These are phyloP conservation scores for Coemansia sp. DNA, from an alignment of 192 early-diverging fungal genomes.

Conservation along the genomic window DNA sequence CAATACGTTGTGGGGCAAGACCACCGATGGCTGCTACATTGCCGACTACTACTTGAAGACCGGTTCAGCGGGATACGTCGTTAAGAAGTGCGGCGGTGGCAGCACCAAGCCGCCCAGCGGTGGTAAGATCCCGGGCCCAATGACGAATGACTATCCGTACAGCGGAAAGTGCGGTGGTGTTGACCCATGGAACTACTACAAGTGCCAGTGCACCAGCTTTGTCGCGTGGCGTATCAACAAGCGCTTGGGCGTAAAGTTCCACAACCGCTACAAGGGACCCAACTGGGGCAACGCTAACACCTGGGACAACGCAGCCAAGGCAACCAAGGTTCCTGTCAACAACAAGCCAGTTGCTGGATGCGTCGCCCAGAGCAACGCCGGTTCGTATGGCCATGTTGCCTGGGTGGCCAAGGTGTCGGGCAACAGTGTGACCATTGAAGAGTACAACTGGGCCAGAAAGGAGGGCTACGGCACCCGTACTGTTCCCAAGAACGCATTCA, in stretches of 20 bases:
- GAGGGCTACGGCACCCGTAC: slow-evolving; percentile 21
- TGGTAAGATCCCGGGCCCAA: slow-evolving; percentile 28
- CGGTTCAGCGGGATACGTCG: no score
- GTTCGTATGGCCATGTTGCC: slow-evolving; percentile 32
- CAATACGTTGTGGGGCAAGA: slow-evolving; percentile 47
- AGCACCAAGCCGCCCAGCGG: slow-evolving; percentile 10
- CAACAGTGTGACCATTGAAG: slow-evolving; percentile 37
- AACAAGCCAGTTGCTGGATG: no score
- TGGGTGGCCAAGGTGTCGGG: slow-evolving; percentile 49
- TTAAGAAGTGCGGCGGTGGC: slow-evolving; percentile 16
- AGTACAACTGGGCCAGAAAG: slow-evolving; percentile 33
- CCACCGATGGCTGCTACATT: slow-evolving; percentile 46
- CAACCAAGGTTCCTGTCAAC: slow-evolving; percentile 20
- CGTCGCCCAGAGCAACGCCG: slow-evolving; percentile 29
- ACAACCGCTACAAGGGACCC: slow-evolving; percentile 42
- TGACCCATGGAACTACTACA: slow-evolving; percentile 37
- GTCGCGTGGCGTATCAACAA: slow-evolving; percentile 51
- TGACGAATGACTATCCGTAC: slow-evolving; percentile 47
- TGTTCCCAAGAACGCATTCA: slow-evolving; percentile 33
- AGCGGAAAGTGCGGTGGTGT: slow-evolving; percentile 17
- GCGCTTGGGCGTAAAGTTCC: slow-evolving; percentile 36
- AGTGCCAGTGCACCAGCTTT: slow-evolving; percentile 48
- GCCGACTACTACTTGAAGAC: slow-evolving; percentile 51
- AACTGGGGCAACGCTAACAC: slow-evolving; percentile 28
- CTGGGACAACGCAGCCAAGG: slow-evolving; percentile 18